Evolutionary conservation across 2,329 filamentous ascomycete species (phyloP).

Genomic region (Penicillium paneum): DNA sequence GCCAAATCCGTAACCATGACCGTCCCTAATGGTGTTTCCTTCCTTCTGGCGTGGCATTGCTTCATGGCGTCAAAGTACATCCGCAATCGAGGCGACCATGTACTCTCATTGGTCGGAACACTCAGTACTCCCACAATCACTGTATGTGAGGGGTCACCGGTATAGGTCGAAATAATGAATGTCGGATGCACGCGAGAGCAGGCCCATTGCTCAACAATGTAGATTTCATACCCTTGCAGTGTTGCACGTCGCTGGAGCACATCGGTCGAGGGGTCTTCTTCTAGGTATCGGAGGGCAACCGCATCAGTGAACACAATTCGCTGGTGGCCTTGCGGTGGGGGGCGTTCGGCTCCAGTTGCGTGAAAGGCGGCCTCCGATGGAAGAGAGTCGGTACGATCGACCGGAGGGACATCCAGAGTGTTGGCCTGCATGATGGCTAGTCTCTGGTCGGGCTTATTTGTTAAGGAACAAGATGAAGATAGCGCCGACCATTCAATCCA

Average conservation of each 20-base stretch:
- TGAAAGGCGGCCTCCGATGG: constrained; percentile 14
- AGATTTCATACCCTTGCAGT: constrained; percentile 83
- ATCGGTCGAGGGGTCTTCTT: constrained; percentile 74
- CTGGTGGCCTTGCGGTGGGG: constrained; percentile 44
- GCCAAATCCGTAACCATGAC: constrained; percentile 93
- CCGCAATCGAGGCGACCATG: constrained; percentile 75
- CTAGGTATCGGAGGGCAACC: constrained; percentile 70
- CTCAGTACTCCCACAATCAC: constrained; percentile 78
- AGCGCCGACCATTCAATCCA: constrained; percentile 9
- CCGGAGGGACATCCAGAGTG: constrained; percentile 22
- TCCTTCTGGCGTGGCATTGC: constrained; percentile 78
- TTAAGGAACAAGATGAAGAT: neutral
- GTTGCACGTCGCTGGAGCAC: constrained; percentile 69
- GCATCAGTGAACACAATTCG: constrained; percentile 64
- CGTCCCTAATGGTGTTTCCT: constrained; percentile 76
- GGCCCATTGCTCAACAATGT: constrained; percentile 96
- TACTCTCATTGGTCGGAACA: constrained; percentile 72
- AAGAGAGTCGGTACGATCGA: constrained; percentile 27
- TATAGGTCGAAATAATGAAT: constrained; percentile 88
- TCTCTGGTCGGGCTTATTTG: neutral
- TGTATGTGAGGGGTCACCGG: constrained; percentile 74
- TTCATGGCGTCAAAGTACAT: constrained; percentile 84
- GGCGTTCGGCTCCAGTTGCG: constrained; percentile 13
- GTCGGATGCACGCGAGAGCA: constrained; percentile 88
- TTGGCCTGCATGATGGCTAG: constrained; percentile 21